Evolutionary conservation across 208 protist genomes (phyloP).

Genomic region (Leishmania guyanensis): DNA sequence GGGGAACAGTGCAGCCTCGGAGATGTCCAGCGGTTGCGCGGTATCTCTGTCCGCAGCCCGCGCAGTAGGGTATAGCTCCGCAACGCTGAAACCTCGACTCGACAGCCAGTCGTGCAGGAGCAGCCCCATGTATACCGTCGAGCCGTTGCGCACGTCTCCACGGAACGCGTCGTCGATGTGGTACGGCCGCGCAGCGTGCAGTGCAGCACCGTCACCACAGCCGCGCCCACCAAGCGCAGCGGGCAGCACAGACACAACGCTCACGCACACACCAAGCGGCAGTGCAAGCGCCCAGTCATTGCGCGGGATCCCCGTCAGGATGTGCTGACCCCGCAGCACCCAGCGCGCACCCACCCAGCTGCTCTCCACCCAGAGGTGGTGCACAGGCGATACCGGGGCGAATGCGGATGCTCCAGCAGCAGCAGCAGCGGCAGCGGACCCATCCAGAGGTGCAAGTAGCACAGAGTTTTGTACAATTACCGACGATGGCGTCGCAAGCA

Average conservation of each 20-base stretch:
- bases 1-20: slow-evolving; percentile 41
- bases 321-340: slow-evolving; percentile 30
- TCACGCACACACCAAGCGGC: slow-evolving; percentile 34
- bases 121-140: slow-evolving; percentile 39
- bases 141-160: slow-evolving; percentile 22
- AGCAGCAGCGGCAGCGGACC: slow-evolving; percentile 5
- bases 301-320: slow-evolving; percentile 46
- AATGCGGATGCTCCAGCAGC: background rate
- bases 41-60: background rate
- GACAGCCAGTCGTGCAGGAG: slow-evolving; percentile 37
- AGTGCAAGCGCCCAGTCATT: slow-evolving; percentile 48
- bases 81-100: slow-evolving; percentile 23
- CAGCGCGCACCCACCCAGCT: slow-evolving; percentile 36
- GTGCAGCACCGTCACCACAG: background rate
- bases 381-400: background rate
- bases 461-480: slow-evolving; percentile 33
- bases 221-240: background rate
- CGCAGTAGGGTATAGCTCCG: slow-evolving; percentile 18
- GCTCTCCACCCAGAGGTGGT: slow-evolving; percentile 52
- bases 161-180: slow-evolving; percentile 43
- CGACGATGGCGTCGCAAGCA: slow-evolving; percentile 31
- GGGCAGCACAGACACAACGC: slow-evolving; percentile 34
- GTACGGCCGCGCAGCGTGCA: slow-evolving; percentile 43
- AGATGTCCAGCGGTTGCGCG: slow-evolving; percentile 25
- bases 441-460: slow-evolving; percentile 26